Base-by-base conservation (phyloP, 1,284 basidiomycete genomes). In the Naganishia albida region DNA sequence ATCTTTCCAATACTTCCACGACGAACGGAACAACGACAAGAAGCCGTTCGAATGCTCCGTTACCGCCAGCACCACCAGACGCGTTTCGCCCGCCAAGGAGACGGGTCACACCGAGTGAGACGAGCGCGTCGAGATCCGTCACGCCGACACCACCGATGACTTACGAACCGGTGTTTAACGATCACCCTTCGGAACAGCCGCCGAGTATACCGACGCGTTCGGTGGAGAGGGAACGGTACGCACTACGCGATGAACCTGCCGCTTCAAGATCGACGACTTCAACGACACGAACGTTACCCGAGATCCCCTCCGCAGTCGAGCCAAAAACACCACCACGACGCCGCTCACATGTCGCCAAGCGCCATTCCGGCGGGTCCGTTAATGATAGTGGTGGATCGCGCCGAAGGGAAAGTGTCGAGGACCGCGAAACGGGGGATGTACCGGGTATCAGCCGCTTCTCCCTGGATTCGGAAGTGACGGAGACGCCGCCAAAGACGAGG, bases 1-100 rank as follows among this genome's bases (percentile, higher is more conserved):
- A 48, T 62, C 38, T 64, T 39, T 69, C 74, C 3, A 62, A 66
- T n/a, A 71, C 72, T 16, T 44, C 56, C 16, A 59, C 10, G n/a
- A 15, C 34, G 12, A 59, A 59, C 12, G 56, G 56, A 20, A 48
- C 28, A 15, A 56, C 25, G 15, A 34, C 34, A 10, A 34, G 34
- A 34, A 34, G 34, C 10, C 34, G 34, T 4, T 34, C 34, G 34
- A 38, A 42, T 16, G 48, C 20, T 3, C 56, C 67, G 16, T 39
- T 65, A 7, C 67, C 67, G 23, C 75, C 77, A 7, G 71, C 77
- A 0, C 77, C 79, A 7, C 76, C 79, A 8, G 77, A 80, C 56
- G 78, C 78, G 10, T 80, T 80, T 57, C 71, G 77, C n/a, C 77
- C 79, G 0, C 69, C 77, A 7, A 67, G 77, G 39, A 42, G 64